phyloP scores from a whole-genome alignment of 352 stramenopile genomes.

The Pythium periplocum region DNA sequence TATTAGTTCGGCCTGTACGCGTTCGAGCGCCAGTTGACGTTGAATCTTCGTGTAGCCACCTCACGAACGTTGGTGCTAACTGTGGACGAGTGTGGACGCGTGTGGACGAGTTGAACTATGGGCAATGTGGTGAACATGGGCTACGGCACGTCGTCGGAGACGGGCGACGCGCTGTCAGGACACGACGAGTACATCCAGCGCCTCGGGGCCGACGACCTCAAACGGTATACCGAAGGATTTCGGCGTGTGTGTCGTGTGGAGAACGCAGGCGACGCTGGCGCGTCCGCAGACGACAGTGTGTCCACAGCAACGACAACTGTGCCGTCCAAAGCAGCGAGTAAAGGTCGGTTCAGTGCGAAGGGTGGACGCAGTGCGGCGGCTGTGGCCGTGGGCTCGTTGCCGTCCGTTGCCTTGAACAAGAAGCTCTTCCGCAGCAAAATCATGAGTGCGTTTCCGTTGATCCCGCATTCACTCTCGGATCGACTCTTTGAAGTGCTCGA shows the following conservation, averaged over 20 bases:
- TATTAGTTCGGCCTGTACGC: too few species aligned
- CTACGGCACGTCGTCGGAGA: slow-evolving; percentile 13
- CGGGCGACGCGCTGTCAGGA: slow-evolving; percentile 2
- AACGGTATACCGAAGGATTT: slow-evolving; percentile 68
- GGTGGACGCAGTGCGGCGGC: slow-evolving; percentile 4
- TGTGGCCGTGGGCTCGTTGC: neutral
- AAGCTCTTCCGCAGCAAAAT: slow-evolving; percentile 81
- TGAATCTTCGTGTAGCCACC: too few species aligned
- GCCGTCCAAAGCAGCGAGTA: slow-evolving; percentile 14
- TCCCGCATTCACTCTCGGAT: slow-evolving; percentile 77
- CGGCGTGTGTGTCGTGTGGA: slow-evolving; percentile 65
- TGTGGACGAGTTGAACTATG: slow-evolving; percentile 23
- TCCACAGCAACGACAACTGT: slow-evolving; percentile 16
- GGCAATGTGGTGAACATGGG: slow-evolving; percentile 68
- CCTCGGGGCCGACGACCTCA: slow-evolving; percentile 49
- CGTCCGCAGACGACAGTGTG: slow-evolving; percentile 9
- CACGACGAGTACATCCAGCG: slow-evolving; percentile 49
- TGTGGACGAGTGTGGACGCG: too few species aligned
- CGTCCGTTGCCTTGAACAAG: slow-evolving; percentile 39
- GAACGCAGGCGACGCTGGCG: slow-evolving; percentile 1
- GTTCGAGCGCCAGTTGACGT: too few species aligned
- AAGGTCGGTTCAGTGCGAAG: slow-evolving; percentile 9
- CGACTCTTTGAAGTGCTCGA: slow-evolving; percentile 84
- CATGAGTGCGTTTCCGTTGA: slow-evolving; percentile 68
- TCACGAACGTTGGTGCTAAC: too few species aligned